These are phyloP conservation scores for Nakazawaea holstii DNA, from an alignment of 805 yeast genomes.

Conservation along the genomic window DNA sequence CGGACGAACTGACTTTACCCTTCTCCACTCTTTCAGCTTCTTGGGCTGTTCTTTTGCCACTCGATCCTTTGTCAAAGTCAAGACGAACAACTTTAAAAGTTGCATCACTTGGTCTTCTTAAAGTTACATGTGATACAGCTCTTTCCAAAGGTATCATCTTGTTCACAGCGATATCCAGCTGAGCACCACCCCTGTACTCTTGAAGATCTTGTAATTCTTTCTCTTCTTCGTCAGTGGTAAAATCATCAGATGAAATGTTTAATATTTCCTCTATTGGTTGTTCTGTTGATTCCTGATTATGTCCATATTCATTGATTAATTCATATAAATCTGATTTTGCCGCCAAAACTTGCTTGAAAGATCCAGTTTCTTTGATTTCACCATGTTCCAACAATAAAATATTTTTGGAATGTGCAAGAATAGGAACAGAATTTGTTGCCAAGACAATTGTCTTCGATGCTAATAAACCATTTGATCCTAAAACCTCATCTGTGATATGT, in stretches of 20 bases:
- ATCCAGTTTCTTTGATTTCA: constrained; percentile 49
- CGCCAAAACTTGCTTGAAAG: constrained; percentile 34
- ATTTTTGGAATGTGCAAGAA: constrained; percentile 51
- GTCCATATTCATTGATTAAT: constrained; percentile 33
- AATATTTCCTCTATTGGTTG: neutral
- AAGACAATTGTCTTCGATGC: constrained; percentile 47
- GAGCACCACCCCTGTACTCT: constrained; percentile 15
- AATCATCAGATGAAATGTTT: constrained; percentile 6
- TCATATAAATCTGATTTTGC: constrained; percentile 24
- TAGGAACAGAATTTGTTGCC: constrained; percentile 53
- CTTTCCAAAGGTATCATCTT: constrained; percentile 13
- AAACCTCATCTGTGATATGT: constrained; percentile 62
- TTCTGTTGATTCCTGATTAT: neutral
- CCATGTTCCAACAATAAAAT: constrained; percentile 55
- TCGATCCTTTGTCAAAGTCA: constrained; percentile 15
- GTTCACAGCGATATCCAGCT: constrained; percentile 15
- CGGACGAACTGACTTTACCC: constrained; percentile 53
- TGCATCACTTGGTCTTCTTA: constrained; percentile 61
- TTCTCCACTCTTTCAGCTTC: constrained; percentile 47
- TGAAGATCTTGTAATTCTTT: constrained; percentile 10
- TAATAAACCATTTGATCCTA: constrained; percentile 41
- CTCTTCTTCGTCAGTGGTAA: constrained; percentile 12
- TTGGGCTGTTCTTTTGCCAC: constrained; percentile 35
- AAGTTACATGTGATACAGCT: constrained; percentile 19
- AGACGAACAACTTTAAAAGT: constrained; percentile 42